Evolutionary conservation across 78 protist genomes (phyloP).

Genomic region (Polysphondylium violaceum): DNA sequence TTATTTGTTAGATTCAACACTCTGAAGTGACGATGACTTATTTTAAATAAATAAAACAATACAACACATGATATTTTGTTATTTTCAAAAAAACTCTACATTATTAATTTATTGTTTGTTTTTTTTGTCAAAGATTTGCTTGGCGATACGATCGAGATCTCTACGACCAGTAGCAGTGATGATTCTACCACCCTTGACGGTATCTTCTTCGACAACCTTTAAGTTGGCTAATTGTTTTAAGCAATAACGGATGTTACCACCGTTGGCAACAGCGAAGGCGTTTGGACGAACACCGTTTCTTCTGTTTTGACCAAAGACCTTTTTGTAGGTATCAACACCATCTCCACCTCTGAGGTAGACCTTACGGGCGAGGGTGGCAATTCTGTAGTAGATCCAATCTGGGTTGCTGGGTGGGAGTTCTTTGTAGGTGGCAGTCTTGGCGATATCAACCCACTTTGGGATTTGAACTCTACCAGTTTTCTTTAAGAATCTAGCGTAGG

Average conservation of each 20-base stretch:
- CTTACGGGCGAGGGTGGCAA: constrained; percentile 93
- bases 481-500: constrained; percentile 96
- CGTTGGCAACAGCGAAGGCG: constrained; percentile 77
- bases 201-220: constrained; percentile 77
- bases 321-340: constrained; percentile 88
- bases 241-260: constrained; percentile 87
- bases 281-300: constrained; percentile 84
- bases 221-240: constrained; percentile 87
- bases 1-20: no score
- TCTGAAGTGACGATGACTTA: no score
- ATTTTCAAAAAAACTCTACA: neutral
- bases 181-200: constrained; percentile 82
- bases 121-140: constrained; percentile 72
- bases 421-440: constrained; percentile 94
- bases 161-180: constrained; percentile 88
- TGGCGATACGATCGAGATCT: constrained; percentile 90
- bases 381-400: constrained; percentile 98
- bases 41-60: no score
- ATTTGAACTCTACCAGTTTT: constrained; percentile 88
- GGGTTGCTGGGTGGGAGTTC: constrained; percentile 98
- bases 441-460: constrained; percentile 96
- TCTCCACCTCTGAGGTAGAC: constrained; percentile 88
- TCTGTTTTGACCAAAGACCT: constrained; percentile 83
- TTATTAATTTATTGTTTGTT: constrained; percentile 27
- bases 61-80: no score